Percentiles rank a stretch among this genome's conserved stretches.
phyloP scores from a whole-genome alignment of 1,139 yeast species.

The Yamadazyma blattariae region DNA sequence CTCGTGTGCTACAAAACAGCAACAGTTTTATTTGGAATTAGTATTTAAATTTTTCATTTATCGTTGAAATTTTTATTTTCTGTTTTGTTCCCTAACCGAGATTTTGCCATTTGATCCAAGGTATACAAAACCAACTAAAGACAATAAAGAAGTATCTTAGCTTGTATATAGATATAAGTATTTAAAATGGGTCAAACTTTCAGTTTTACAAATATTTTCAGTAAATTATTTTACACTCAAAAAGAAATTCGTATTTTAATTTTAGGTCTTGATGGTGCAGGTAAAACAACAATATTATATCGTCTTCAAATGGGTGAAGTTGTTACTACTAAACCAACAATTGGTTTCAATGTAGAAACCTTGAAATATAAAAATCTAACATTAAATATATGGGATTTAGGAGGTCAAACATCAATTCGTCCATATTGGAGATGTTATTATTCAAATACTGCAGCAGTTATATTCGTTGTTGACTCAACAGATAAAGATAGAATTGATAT shows the following conservation, averaged over 20 bases:
- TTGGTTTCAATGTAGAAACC: constrained; percentile 97
- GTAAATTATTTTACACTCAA: constrained; percentile 83
- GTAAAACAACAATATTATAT: constrained; percentile 92
- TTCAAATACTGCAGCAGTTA: constrained; percentile 92
- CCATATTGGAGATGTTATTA: constrained; percentile 99
- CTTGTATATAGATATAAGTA: too few relatives aligned
- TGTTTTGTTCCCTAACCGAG: too few relatives aligned
- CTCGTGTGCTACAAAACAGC: too few relatives aligned
- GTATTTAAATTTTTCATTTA: too few relatives aligned
- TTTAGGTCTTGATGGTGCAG: constrained; percentile 96
- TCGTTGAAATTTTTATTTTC: too few relatives aligned
- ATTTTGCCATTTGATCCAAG: too few relatives aligned
- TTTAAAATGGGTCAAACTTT: constrained; percentile 73
- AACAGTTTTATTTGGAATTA: too few relatives aligned
- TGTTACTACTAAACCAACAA: constrained; percentile 91
- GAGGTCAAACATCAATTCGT: constrained; percentile 95
- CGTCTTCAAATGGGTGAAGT: constrained; percentile 92
- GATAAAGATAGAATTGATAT: constrained; percentile 90
- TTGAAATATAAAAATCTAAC: constrained; percentile 86
- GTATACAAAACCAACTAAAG: too few relatives aligned
- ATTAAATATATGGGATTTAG: constrained; percentile 86
- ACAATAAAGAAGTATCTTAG: too few relatives aligned
- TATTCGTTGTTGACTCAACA: constrained; percentile 95
- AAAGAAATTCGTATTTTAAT: constrained; percentile 91
- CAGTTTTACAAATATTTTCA: constrained; percentile 71